phyloP scores from a whole-genome alignment of 768 basidiomycete genomes.

The Trametes cingulata region DNA sequence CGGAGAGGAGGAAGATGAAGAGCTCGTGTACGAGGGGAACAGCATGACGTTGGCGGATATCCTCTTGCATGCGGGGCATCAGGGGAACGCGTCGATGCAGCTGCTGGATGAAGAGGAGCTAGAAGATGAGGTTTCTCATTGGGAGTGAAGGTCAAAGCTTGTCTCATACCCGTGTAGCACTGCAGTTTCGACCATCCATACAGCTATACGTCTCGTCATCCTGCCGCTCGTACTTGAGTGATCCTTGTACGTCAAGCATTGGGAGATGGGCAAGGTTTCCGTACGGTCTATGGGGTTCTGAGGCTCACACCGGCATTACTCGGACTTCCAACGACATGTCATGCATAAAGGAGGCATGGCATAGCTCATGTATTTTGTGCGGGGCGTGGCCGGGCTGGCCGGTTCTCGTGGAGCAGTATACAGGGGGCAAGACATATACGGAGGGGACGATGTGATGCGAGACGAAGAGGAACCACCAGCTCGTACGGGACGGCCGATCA shows the following conservation, averaged over 20 bases:
- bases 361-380: conserved; percentile 36
- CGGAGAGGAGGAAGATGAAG: conserved; percentile 24
- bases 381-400: conserved; percentile 22
- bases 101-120: conserved; percentile 35
- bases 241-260: too few relatives aligned
- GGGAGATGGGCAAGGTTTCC: too few relatives aligned
- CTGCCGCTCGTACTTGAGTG: too few relatives aligned
- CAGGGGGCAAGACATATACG: conserved; percentile 28
- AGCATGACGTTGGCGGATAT: conserved; percentile 54
- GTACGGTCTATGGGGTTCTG: too few relatives aligned
- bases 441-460: conserved; percentile 19
- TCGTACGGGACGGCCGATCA: conserved; percentile 12
- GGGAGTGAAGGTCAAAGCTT: conserved; percentile 4
- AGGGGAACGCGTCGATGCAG: conserved; percentile 40
- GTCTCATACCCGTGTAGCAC: neutral
- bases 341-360: conserved; percentile 26
- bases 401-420: conserved; percentile 22
- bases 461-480: conserved; percentile 23
- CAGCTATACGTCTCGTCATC: too few relatives aligned
- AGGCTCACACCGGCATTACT: too few relatives aligned
- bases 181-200: neutral
- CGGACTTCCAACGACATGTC: conserved; percentile 5
- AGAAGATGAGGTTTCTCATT: conserved; percentile 20
- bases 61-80: conserved; percentile 28
- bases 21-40: conserved; percentile 39